Base-by-base conservation (phyloP, 1,284 basidiomycete species). In the Sparassis latifolia region DNA sequence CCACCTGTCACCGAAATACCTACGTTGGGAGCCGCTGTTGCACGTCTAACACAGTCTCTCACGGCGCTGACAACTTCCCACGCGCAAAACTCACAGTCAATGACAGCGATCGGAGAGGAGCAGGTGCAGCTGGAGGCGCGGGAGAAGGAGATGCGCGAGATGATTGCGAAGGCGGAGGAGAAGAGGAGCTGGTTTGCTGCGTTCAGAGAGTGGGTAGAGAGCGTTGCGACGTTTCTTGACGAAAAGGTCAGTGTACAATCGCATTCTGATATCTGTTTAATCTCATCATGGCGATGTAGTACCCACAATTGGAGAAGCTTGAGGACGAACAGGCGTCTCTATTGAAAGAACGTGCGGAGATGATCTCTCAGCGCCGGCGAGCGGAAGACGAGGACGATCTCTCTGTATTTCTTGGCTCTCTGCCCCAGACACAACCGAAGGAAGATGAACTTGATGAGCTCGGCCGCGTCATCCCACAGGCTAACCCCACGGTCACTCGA, bases 141-240 rank as follows among this genome's bases (percentile, higher is more conserved):
- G 50, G 93, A 96, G 65, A 70, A 69, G 20, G 90, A 93, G 55
- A 74, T 97, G 66, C 78, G 92, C 10, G 74, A 79, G 31, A 85
- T 95, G 75, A 86, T 97, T 3, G 78, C 77, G 42, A 75, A 76
- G 52, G 86, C 91, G 0, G 93, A 94, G 63, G 77, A 74, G 44
- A 96, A 96, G 67, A 75, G 88, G 44, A 84, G 86, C 42, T 97
- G 92, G 92, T 94, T 96, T 58, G 75, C 75, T 10, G 83, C 84
- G 48, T 92, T 97, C 70, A 77, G 78, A 52, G 86, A 88, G 40
- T 95, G 91, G 86, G 75, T 95, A 0, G 94, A 97, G 65, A 83
- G 82, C 58, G 79, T 97, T 3, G 93, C 91, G 1, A 78, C 77
- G 3, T 97, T 97, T 65, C 72, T 97, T 37, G 93, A 96, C 61